Base-by-base conservation (phyloP, 73 alveolate genomes). In the Paramecium tetraurelia region DNA sequence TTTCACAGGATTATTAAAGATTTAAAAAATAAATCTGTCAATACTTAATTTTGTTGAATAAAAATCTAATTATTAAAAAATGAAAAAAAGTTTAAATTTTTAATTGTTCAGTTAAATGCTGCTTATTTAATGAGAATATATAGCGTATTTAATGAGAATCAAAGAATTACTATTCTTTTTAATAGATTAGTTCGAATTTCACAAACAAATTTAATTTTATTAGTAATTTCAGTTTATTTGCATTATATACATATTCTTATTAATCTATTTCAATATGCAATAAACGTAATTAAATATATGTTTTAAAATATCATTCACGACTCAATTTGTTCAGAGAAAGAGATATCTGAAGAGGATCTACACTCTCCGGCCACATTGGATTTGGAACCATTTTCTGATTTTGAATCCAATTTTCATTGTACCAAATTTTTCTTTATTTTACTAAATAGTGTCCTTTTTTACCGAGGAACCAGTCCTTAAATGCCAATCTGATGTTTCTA, bases 241-340 rank as follows among this genome's bases (percentile, higher is more conserved):
- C 84, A 53, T 53, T 18, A 53, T 4, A 18, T 18, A 4, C 5
- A 50, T 63, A 22, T 63, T 33, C 84, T n/a, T 63, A 27, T 63
- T 63, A 63, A 63, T 63, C 84, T 63, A 63, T 63, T 63, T 63
- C 84, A 63, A 63, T 63, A 63, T 22, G 84, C 84, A 63, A 63
- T 63, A 63, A 63, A 63, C 84, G 84, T 24, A 63, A 63, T 27
- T 63, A 63, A 63, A 63, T 63, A 63, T 63, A 63, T 63, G 84
- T 63, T 63, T 63, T 63, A 27, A 63, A 63, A 63, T 63, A 63
- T 63, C 50, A 63, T 27, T 20, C 46, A 27, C 2, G 46, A 63
- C 84, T 63, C 84, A 5, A 63, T 63, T 63, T 63, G 53, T 27
- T 63, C 12, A 27, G 53, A 63, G 48, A 63, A 27, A 31, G 50